Evolutionary conservation across 164 flowering plant genomes (phyloP).

Genomic region (Liquidambar formosana): DNA sequence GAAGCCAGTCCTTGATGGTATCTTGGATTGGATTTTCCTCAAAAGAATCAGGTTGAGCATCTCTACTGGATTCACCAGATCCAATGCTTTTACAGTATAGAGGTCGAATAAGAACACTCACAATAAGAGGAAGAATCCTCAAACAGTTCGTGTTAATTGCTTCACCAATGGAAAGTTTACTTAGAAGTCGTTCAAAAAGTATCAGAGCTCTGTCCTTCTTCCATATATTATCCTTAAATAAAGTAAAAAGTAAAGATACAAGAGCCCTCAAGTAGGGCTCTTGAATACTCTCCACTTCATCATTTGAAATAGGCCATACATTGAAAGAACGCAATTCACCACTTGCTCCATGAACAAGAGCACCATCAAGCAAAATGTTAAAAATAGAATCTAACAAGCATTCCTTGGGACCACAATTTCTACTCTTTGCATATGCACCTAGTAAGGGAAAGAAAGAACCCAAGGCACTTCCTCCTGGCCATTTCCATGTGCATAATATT

Average conservation of each 20-base stretch:
- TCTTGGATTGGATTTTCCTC: constrained; percentile 35
- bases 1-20: constrained; percentile 64
- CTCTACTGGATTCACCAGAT: constrained; percentile 25
- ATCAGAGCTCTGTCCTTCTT: constrained; percentile 45
- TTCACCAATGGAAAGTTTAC: constrained; percentile 65
- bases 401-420: constrained; percentile 19
- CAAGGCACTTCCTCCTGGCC: constrained; percentile 75
- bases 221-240: constrained; percentile 66
- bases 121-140: constrained; percentile 63
- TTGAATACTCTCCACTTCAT: constrained; percentile 56
- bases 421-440: constrained; percentile 39
- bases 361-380: constrained; percentile 73
- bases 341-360: constrained; percentile 58
- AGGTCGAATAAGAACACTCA: constrained; percentile 53
- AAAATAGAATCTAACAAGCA: constrained; percentile 54
- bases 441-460: constrained; percentile 69
- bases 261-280: constrained; percentile 84
- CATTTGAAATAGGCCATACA: constrained; percentile 43
- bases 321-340: constrained; percentile 26
- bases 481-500: constrained; percentile 87
- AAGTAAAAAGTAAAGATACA: constrained; percentile 46
- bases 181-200: constrained; percentile 43
- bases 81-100: constrained; percentile 25
- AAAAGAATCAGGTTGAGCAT: constrained; percentile 24
- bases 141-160: constrained; percentile 53